Evolutionary conservation across 148 eudicot genomes (phyloP).

Genomic region (Mesembryanthemum crystallinum): DNA sequence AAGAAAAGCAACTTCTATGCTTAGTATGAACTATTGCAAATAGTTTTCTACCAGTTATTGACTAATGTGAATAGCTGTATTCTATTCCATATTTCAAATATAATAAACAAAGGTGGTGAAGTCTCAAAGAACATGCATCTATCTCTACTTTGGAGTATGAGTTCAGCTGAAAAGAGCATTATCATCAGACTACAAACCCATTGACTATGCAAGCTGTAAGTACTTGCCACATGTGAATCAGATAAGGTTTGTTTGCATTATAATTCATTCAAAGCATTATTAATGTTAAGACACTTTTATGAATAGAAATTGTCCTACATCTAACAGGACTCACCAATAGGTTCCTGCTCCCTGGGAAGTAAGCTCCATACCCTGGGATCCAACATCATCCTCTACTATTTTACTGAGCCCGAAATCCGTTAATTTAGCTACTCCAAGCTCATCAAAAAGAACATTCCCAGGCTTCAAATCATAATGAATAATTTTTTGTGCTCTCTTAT

Average conservation of each 20-base stretch:
- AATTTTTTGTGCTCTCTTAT: conserved; percentile 81
- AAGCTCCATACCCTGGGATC: conserved; percentile 98
- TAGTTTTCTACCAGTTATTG: neutral
- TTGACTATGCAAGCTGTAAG: neutral
- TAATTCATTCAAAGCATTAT: neutral
- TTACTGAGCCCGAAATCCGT: conserved; percentile 99
- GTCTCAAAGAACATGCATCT: neutral
- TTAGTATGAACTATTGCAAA: neutral
- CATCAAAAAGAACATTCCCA: conserved; percentile 94
- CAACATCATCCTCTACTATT: conserved; percentile 94
- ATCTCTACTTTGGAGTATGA: neutral
- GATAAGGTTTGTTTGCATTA: neutral
- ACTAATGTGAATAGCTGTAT: neutral
- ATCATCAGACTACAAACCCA: neutral
- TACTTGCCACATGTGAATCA: neutral
- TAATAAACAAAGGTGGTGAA: neutral
- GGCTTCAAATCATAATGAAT: conserved; percentile 99
- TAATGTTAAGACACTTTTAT: neutral
- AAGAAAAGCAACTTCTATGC: neutral
- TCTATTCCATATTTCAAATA: neutral
- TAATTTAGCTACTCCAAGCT: conserved; percentile 85
- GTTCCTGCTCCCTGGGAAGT: conserved; percentile 99
- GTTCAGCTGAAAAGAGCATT: neutral
- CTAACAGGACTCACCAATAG: conserved; percentile 69
- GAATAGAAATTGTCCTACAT: neutral